Evolutionary conservation across 345 rosid species (phyloP).

Genomic region (Psidium friedrichsthalianum): DNA sequence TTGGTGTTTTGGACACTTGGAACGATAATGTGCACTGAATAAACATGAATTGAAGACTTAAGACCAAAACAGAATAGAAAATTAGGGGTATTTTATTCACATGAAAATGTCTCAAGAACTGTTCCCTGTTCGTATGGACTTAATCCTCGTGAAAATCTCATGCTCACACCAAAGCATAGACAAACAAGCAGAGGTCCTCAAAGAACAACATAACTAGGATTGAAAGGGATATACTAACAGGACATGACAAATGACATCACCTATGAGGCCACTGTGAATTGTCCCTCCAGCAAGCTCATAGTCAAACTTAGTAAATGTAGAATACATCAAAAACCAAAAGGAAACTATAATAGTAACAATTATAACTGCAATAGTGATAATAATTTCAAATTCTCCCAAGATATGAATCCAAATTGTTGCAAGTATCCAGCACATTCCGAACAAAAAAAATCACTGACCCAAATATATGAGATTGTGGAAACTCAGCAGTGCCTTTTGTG

Average conservation of each 20-base stretch:
- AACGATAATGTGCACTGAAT: no score
- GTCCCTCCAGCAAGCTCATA: neutral
- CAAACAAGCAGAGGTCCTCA: neutral
- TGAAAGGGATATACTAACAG: neutral
- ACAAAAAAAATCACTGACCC: neutral
- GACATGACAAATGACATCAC: neutral
- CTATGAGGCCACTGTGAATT: neutral
- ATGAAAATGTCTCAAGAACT: neutral
- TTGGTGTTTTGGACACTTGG: neutral
- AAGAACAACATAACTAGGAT: neutral
- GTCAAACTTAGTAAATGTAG: no score
- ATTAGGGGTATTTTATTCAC: neutral
- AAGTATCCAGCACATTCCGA: neutral
- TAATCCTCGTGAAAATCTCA: neutral
- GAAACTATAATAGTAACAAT: no score
- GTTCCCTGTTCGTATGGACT: neutral
- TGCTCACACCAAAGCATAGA: neutral
- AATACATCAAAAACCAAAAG: no score
- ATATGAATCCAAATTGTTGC: neutral
- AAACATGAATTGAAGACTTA: no score
- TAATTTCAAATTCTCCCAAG: neutral
- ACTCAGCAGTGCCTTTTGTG: neutral
- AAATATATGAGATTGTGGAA: neutral
- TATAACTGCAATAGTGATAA: neutral
- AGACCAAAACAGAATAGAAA: neutral